Conservation (phyloP, 2,329 filamentous ascomycete genomes). For the Talaromyces sp. region DNA sequence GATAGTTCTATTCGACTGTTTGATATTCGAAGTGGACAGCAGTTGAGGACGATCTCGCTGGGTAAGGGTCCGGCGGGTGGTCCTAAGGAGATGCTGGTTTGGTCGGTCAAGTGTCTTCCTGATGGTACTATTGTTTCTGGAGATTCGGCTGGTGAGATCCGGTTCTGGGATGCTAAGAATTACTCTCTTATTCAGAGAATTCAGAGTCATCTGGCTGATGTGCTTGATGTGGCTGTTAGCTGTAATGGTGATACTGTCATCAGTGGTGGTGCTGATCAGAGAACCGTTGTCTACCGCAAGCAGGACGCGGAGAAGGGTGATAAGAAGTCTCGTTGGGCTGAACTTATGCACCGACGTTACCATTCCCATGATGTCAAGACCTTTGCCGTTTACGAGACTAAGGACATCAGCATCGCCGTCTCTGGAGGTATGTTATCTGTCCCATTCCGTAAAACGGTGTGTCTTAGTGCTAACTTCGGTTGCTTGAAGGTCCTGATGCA, state of each 20-base stretch:
- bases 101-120: slow-evolving; percentile 86
- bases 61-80: slow-evolving; percentile 77
- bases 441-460: background rate
- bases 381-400: slow-evolving; percentile 86
- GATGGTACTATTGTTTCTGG: slow-evolving; percentile 91
- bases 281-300: slow-evolving; percentile 80
- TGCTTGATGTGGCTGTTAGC: slow-evolving; percentile 82
- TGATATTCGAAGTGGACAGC: slow-evolving; percentile 76
- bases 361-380: slow-evolving; percentile 95
- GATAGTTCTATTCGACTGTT: slow-evolving; percentile 93
- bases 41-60: slow-evolving; percentile 80
- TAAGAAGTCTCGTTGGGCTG: slow-evolving; percentile 71
- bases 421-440: slow-evolving; percentile 72
- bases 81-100: slow-evolving; percentile 84
- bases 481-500: slow-evolving; percentile 73
- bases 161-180: slow-evolving; percentile 91
- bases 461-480: slow-evolving; percentile 33
- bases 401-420: slow-evolving; percentile 80
- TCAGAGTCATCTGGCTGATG: slow-evolving; percentile 84
- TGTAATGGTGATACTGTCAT: slow-evolving; percentile 79
- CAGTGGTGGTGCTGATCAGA: slow-evolving; percentile 88
- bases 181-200: slow-evolving; percentile 86
- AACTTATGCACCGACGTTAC: slow-evolving; percentile 81
- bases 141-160: slow-evolving; percentile 90
- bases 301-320: slow-evolving; percentile 52